Conservation (phyloP, 192 early-diverging fungal species). For the Pilobolus umbonatus region DNA sequence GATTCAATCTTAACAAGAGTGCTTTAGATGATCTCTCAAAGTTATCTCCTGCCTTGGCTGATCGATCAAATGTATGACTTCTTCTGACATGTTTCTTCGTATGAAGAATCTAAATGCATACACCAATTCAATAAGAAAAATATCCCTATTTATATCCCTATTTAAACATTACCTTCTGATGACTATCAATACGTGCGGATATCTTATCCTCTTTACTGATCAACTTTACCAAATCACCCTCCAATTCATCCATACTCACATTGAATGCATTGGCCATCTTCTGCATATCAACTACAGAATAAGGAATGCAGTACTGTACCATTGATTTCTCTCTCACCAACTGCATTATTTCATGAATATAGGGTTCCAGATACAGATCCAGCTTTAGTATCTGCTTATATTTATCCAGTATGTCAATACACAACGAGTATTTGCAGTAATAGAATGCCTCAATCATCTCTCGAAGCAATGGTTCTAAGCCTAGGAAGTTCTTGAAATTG, state of each 20-base stretch:
- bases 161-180: conserved; percentile 88
- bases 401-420: conserved; percentile 61
- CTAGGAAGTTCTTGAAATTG: conserved; percentile 72
- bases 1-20: conserved; percentile 60
- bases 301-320: conserved; percentile 80
- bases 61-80: conserved; percentile 60
- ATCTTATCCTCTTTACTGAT: conserved; percentile 67
- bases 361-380: conserved; percentile 69
- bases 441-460: conserved; percentile 72
- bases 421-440: conserved; percentile 65
- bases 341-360: conserved; percentile 64
- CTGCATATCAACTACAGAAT: conserved; percentile 70
- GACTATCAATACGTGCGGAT: conserved; percentile 77
- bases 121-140: too few species aligned
- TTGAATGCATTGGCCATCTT: conserved; percentile 75
- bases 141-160: too few species aligned
- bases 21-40: conserved; percentile 59
- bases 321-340: conserved; percentile 73
- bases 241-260: conserved; percentile 53
- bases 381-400: conserved; percentile 38
- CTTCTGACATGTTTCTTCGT: conserved; percentile 68
- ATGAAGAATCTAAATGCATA: conserved; percentile 58
- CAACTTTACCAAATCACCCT: conserved; percentile 61
- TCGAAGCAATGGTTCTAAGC: conserved; percentile 74
- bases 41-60: conserved; percentile 58